Evolutionary conservation across 257 asterid genomes (phyloP).

Genomic region (Hygrophila difformis): DNA sequence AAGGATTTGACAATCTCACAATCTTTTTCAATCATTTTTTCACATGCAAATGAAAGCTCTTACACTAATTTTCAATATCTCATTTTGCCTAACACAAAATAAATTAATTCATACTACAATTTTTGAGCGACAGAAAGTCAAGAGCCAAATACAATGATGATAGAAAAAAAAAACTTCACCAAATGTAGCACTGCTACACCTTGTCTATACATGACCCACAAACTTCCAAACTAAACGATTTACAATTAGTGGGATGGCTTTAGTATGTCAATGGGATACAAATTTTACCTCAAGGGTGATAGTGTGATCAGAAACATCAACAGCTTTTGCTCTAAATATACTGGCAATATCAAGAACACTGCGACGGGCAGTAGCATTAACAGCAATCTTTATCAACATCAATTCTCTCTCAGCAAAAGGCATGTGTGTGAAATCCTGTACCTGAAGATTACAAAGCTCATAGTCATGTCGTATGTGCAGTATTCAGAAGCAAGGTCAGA

Average conservation of each 20-base stretch:
- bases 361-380: conserved; percentile 71
- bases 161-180: background rate
- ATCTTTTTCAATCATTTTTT: no score
- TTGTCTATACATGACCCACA: background rate
- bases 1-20: no score
- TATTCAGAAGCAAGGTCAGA: background rate
- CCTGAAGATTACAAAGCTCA: conserved; percentile 35
- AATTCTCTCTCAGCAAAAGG: conserved; percentile 94
- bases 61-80: no score
- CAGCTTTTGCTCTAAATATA: conserved; percentile 87
- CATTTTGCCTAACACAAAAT: no score
- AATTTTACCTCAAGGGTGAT: conserved; percentile 61
- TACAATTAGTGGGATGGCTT: background rate
- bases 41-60: no score
- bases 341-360: conserved; percentile 81
- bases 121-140: no score
- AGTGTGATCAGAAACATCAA: conserved; percentile 91
- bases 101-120: no score
- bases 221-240: no score
- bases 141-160: no score
- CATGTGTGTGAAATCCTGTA: conserved; percentile 59
- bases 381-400: conserved; percentile 84
- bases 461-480: conserved; percentile 7
- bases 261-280: conserved; percentile 8
- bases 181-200: background rate